Evolutionary conservation across 148 eudicot species (phyloP).

Genomic region (Fallopia convolvulus): DNA sequence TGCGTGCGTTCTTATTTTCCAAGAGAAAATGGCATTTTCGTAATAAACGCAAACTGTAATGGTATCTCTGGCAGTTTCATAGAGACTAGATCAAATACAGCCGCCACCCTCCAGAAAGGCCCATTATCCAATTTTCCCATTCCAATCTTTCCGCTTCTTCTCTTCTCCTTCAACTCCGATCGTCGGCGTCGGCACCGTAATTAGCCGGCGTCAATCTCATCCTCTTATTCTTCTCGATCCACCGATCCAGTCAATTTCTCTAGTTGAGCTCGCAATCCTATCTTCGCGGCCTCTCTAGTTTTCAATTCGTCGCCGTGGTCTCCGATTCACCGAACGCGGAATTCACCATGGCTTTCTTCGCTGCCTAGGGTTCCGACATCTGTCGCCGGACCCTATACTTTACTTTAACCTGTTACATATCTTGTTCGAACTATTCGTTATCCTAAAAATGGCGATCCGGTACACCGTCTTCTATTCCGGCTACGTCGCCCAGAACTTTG

Average conservation of each 20-base stretch:
- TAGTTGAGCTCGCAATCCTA: background rate
- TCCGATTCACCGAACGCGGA: slow-evolving; percentile 18
- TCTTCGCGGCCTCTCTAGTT: slow-evolving; percentile 8
- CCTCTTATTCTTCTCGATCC: background rate
- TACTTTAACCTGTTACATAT: slow-evolving; percentile 27
- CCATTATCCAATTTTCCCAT: background rate
- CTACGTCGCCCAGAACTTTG: slow-evolving; percentile 49
- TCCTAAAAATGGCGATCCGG: slow-evolving; percentile 61
- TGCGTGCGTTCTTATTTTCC: background rate
- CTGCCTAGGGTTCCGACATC: slow-evolving; percentile 22
- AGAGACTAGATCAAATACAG: background rate
- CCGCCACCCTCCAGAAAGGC: background rate
- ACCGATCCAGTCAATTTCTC: background rate
- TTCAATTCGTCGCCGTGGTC: slow-evolving; percentile 38
- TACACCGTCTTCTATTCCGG: slow-evolving; percentile 61
- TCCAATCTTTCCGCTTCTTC: background rate
- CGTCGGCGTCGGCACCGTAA: background rate
- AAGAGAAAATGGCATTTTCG: background rate
- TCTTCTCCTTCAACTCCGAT: background rate
- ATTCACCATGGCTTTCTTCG: slow-evolving; percentile 24
- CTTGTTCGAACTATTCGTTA: slow-evolving; percentile 21
- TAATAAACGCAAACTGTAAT: background rate
- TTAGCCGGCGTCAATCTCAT: background rate
- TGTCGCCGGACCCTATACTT: slow-evolving; percentile 5
- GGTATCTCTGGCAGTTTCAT: background rate